Evolutionary conservation across 2,329 filamentous ascomycete genomes (phyloP), one percentile per base, ranked within the genome.

Genomic region (Monilinia vaccinii-corymbosi): DNA sequence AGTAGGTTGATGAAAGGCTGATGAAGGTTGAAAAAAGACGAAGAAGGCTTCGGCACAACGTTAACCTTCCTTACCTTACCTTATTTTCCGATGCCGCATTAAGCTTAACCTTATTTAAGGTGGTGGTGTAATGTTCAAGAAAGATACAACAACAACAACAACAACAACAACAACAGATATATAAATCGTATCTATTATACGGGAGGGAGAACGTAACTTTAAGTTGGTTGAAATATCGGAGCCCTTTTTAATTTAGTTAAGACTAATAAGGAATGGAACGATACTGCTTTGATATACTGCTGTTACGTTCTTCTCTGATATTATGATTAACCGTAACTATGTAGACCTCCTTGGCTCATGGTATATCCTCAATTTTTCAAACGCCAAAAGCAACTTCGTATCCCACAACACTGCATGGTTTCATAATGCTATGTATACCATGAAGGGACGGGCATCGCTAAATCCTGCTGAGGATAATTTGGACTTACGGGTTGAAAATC

Each of bases 21-120:
- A 36, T 44, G 18, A 16, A 8, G 18, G n/a, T 10, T 42, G 18
- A 18, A 21, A 9, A 44, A 18, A 21, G 42, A 32, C 36, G 45
- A 44, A 40, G 47, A 28, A 28, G 25, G 25, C 25, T 51, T 23
- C 46, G 38, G 50, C 14, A 16, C 21, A 38, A n/a, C n/a, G n/a
- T n/a, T n/a, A n/a, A n/a, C n/a, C n/a, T n/a, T n/a, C n/a, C n/a
- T n/a, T n/a, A n/a, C n/a, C n/a, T n/a, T 16, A 4, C 31, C 56
- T 48, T 59, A 53, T 59, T 59, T 25, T 59, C 56, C 48, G 56
- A 59, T 16, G 50, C 50, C 14, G 56, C 38, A 45, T 51, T 53
- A 21, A 28, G 3, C 25, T 28, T 28, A 28, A 28, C 25, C 25
- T 28, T 28, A 28, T 28, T 28, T 28, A 28, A 28, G 25, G n/a